Percentiles rank a stretch among this genome's conserved stretches.
These are phyloP conservation scores for Verticillium nubilum DNA, from an alignment of 2,329 filamentous ascomycete genomes.

Conservation along the genomic window DNA sequence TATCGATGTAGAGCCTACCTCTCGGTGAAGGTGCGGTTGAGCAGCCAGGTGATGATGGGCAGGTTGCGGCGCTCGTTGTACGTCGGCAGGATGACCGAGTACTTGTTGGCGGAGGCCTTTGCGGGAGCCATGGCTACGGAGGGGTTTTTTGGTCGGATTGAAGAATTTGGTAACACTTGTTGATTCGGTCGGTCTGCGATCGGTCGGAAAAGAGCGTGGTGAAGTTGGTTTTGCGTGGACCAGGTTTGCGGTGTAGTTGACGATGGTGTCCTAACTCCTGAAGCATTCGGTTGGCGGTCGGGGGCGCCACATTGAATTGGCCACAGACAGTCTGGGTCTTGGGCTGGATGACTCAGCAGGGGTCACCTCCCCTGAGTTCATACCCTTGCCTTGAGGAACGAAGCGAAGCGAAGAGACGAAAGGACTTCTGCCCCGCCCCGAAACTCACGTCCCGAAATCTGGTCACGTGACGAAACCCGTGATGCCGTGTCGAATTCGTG, in stretches of 20 bases:
- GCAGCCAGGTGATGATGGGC: conserved; percentile 89
- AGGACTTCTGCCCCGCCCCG: too few species aligned
- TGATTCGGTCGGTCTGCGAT: not conserved
- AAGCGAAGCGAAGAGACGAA: too few species aligned
- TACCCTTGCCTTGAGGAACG: too few species aligned
- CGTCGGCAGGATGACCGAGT: conserved; percentile 94
- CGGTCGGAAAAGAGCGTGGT: conserved; percentile 19
- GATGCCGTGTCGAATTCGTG: too few species aligned
- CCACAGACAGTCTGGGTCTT: not conserved
- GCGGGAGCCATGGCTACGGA: conserved; percentile 38
- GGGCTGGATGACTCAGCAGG: not conserved
- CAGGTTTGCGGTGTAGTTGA: not conserved
- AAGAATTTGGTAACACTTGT: too few species aligned
- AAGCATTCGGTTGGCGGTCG: not conserved
- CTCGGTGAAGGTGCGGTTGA: conserved; percentile 87
- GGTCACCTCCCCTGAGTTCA: not conserved
- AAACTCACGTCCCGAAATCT: too few species aligned
- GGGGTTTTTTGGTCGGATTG: not conserved
- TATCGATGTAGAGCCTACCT: conserved; percentile 50
- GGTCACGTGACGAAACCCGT: too few species aligned
- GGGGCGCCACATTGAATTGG: not conserved
- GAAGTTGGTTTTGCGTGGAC: conserved; percentile 5
- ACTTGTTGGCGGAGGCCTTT: conserved; percentile 60
- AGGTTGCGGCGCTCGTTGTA: conserved; percentile 98
- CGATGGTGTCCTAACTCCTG: not conserved